Conservation (phyloP, 2,329 filamentous ascomycete genomes). For the Fusarium verrucosum region DNA sequence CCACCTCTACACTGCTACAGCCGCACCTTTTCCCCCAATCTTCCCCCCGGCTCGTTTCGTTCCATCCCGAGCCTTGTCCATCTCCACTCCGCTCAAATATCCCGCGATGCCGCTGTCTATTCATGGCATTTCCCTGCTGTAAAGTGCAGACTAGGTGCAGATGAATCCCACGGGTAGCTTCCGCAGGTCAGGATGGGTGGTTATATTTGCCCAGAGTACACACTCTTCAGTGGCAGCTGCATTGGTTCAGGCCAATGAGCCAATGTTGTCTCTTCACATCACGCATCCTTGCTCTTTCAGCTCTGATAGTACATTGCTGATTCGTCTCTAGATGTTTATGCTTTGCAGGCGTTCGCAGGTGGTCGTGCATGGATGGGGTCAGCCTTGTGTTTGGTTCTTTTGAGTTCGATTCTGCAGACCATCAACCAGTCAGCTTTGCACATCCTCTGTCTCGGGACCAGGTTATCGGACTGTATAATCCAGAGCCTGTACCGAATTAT, state of each 20-base stretch:
- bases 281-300: slow-evolving; percentile 23
- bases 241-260: slow-evolving; percentile 17
- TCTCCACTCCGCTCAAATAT: slow-evolving; percentile 32
- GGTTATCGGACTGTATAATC: neutral
- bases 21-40: slow-evolving; percentile 9
- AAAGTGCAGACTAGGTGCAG: neutral
- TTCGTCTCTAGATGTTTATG: slow-evolving; percentile 1
- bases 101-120: slow-evolving; percentile 27
- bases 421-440: slow-evolving; percentile 6
- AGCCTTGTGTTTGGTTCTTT: slow-evolving; percentile 3
- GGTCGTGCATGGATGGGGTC: slow-evolving; percentile 6
- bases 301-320: slow-evolving; percentile 5
- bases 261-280: slow-evolving; percentile 9
- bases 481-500: slow-evolving; percentile 12
- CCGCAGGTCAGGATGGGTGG: slow-evolving; percentile 14
- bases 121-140: neutral
- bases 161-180: slow-evolving; percentile 17
- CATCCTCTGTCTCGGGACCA: slow-evolving; percentile 14
- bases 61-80: slow-evolving; percentile 30
- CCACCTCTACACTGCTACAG: slow-evolving; percentile 8
- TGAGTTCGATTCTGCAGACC: slow-evolving; percentile 18
- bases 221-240: slow-evolving; percentile 14
- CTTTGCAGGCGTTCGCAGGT: slow-evolving; percentile 33
- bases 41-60: slow-evolving; percentile 33
- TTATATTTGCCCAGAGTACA: slow-evolving; percentile 15